Evolutionary conservation across 2,329 filamentous ascomycete genomes (phyloP).

Genomic region (Hypoxylon sp.): DNA sequence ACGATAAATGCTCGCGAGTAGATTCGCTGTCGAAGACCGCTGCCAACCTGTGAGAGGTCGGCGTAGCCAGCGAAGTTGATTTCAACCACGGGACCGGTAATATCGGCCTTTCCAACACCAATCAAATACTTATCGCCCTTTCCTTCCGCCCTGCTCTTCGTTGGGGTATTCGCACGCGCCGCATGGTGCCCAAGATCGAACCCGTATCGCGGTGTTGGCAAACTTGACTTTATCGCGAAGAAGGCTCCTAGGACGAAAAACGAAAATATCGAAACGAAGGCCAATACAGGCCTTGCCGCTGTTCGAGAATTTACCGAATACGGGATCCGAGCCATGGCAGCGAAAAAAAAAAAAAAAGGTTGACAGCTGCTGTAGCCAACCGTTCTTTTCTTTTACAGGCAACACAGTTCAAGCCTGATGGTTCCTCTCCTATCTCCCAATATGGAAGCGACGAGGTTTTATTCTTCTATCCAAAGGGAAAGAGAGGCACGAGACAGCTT

Average conservation of each 20-base stretch:
- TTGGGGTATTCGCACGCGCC: constrained; percentile 32
- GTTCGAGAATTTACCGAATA: constrained; percentile 40
- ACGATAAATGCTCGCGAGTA: constrained; percentile 92
- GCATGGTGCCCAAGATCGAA: constrained; percentile 45
- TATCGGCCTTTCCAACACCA: constrained; percentile 69
- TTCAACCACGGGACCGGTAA: constrained; percentile 83
- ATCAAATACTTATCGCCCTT: constrained; percentile 64
- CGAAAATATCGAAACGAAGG: constrained; percentile 53
- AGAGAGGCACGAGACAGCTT: constrained; percentile 37
- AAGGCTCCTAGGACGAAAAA: constrained; percentile 56
- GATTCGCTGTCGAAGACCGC: constrained; percentile 85
- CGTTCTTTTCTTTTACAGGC: constrained; percentile 12
- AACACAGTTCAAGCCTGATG: constrained; percentile 17
- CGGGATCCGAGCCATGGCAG: constrained; percentile 40
- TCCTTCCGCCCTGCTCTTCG: constrained; percentile 44
- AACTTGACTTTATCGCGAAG: constrained; percentile 46
- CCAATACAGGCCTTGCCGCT: constrained; percentile 49
- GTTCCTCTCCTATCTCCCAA: constrained; percentile 12
- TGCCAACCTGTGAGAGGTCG: constrained; percentile 82
- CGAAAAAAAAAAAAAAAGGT: constrained; percentile 12
- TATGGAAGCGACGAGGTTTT: constrained; percentile 28
- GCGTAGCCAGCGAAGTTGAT: constrained; percentile 94
- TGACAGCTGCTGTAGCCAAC: constrained; percentile 13
- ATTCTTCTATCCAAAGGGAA: constrained; percentile 24
- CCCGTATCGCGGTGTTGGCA: constrained; percentile 25